Base-by-base conservation (phyloP, 345 rosid species). In the Euphorbia pulcherrima region DNA sequence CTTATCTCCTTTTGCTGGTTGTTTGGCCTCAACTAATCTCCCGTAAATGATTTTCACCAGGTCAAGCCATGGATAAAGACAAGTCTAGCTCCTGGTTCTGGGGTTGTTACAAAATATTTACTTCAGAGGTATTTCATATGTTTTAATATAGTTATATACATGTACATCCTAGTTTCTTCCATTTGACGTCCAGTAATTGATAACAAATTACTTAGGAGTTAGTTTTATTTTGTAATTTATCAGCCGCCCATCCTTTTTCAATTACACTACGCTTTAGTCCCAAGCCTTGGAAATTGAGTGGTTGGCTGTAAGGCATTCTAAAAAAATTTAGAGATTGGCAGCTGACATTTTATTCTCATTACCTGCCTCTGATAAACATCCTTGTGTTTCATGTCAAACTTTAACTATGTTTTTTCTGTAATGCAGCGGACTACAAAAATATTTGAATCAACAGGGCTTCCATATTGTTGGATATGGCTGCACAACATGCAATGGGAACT, bases 1-100 rank as follows among this genome's bases (percentile, higher is more conserved):
- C 16, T 44, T 44, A 44, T 44, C 50, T 44, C 18, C 50, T 54
- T 68, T 27, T 28, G 48, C 26, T 50, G 16, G 65, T 63, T 20
- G 18, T 3, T 44, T 12, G 50, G 3, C 11, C 10, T 65, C 24
- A 1, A 29, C 50, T 72, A 10, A 26, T 48, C 37, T 66, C 70
- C 23, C 10, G 54, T 53, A 60, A 21, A 56, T 67, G 64, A 59
- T 66, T 67, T 67, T 77, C 60, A 57, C 61, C 83, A 94, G 99
- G 97, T 94, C 68, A 89, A 89, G 76, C 95, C 99, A 67, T 94
- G 99, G 99, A 66, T 89, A 74, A 94, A 94, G 82, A 94, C 99
- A 60, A 94, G 99, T 82, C 99, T 94, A 81, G 99, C 97, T 11
- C 99, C 99, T 24, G 99, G 99, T 53, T 94, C 97, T 7, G 99